phyloP scores from a whole-genome alignment of 139 green algal genomes.

The Desmodesmus armatus region DNA sequence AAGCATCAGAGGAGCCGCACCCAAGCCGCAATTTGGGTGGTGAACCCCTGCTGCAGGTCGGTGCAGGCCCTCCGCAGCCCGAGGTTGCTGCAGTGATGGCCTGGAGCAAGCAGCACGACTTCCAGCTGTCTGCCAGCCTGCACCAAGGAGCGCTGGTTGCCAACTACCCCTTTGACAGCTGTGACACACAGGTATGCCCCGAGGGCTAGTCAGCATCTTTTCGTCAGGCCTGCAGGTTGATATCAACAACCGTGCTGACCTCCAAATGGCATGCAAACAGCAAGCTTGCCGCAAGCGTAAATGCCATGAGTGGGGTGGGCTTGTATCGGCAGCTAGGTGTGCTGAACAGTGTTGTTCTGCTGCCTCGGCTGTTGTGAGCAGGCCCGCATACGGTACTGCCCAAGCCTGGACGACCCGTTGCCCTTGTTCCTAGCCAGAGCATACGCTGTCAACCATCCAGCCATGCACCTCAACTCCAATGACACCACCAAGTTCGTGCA shows the following conservation, averaged over 20 bases:
- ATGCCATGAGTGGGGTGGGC: no score
- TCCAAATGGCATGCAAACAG: no score
- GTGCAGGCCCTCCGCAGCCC: neutral
- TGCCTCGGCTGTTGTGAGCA: neutral
- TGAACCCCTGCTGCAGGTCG: no score
- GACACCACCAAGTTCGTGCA: constrained; percentile 10
- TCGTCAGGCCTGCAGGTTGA: no score
- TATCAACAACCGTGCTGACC: no score
- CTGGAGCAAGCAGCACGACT: neutral
- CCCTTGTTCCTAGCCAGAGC: constrained; percentile 14
- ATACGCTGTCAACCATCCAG: constrained; percentile 20
- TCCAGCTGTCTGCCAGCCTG: constrained; percentile 10
- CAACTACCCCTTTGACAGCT: constrained; percentile 6
- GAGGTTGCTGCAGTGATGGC: constrained; percentile 1
- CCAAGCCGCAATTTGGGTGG: no score
- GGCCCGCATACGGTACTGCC: constrained; percentile 1
- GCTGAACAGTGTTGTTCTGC: no score
- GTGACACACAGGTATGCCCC: constrained; percentile 22
- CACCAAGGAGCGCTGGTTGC: neutral
- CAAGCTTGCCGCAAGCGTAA: no score
- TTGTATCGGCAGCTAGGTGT: no score
- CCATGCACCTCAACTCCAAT: neutral
- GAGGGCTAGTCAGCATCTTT: no score
- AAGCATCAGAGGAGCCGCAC: no score
- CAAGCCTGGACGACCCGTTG: constrained; percentile 2